phyloP scores from a whole-genome alignment of 2,329 filamentous ascomycete genomes.

The Ophiostoma piceae region DNA sequence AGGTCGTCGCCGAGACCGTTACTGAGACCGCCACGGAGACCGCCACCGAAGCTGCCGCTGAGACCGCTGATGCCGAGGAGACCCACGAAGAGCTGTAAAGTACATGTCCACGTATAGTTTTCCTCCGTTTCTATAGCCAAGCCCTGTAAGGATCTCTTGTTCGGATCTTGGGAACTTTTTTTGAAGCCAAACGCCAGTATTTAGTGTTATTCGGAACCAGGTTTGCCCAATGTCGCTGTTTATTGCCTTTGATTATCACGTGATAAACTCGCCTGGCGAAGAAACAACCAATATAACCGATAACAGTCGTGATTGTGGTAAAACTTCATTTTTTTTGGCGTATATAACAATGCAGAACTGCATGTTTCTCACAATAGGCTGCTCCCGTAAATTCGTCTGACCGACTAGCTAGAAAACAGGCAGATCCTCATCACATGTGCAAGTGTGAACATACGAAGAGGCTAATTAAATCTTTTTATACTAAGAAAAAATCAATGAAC shows the following conservation, averaged over 20 bases:
- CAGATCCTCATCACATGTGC: neutral
- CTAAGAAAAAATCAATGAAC: neutral
- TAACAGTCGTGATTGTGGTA: no score
- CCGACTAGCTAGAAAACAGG: neutral
- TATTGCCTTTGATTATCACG: no score
- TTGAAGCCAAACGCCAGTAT: no score
- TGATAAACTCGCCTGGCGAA: no score
- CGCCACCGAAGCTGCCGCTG: constrained; percentile 40
- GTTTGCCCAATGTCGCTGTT: no score
- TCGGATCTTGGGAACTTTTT: no score
- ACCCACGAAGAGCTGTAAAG: neutral
- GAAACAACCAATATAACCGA: no score
- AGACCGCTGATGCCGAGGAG: constrained; percentile 33
- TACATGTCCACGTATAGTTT: neutral
- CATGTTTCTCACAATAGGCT: no score
- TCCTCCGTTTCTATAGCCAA: neutral
- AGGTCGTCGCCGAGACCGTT: constrained; percentile 43
- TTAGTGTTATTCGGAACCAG: no score
- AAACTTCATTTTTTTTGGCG: no score
- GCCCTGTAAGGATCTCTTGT: neutral
- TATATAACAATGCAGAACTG: no score
- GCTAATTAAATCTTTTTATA: neutral
- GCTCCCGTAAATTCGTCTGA: no score
- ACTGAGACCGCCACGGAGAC: constrained; percentile 35
- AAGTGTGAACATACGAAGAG: neutral